Evolutionary conservation across 495 filamentous ascomycete genomes (phyloP), one percentile per base, ranked within the genome.

Genomic region (Podospora comata): DNA sequence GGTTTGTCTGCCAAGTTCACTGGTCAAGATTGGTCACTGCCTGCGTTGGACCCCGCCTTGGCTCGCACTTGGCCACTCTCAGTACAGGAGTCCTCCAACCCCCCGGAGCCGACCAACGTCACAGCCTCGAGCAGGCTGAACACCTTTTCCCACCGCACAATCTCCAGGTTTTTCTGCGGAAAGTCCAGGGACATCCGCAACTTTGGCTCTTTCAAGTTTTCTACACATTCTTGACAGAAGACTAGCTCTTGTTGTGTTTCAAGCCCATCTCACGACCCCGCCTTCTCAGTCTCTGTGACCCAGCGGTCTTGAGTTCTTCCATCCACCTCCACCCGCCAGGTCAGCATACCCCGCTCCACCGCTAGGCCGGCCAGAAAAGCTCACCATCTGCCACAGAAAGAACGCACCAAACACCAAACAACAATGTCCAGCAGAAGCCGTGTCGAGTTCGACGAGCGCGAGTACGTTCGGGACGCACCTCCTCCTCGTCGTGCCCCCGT

Each of bases 361-460:
- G 26, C 39, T 13, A 48, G 39, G 39, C 57, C 67, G 18, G 65
- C 58, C 65, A 66, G 65, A 48, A 27, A 48, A 16, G 27, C 65
- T 44, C 27, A 20, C 61, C 61, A 19, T 63, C 53, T 15, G 54
- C 63, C 58, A 34, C 19, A 56, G 15, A 57, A 64, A 63, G 27
- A 15, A 23, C 54, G 13, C 60, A 23, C 13, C 19, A 59, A 56
- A 64, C 64, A 69, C 62, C 57, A 67, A 69, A 13, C 59, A 68
- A 60, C 71, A 77, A 77, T 75, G 75, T 61, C 71, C 48, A 70
- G 70, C 63, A 72, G 71, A 73, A 74, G 71, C 65, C 72, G 75
- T 60, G 79, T 79, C 71, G 81, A 81, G 15, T 74, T 81, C 53
- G 77, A 79, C 27, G 81, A 83, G 30, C 74, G 76, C 64, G 78